Conservation (phyloP, 768 basidiomycete species). For the Mycena floridula region DNA sequence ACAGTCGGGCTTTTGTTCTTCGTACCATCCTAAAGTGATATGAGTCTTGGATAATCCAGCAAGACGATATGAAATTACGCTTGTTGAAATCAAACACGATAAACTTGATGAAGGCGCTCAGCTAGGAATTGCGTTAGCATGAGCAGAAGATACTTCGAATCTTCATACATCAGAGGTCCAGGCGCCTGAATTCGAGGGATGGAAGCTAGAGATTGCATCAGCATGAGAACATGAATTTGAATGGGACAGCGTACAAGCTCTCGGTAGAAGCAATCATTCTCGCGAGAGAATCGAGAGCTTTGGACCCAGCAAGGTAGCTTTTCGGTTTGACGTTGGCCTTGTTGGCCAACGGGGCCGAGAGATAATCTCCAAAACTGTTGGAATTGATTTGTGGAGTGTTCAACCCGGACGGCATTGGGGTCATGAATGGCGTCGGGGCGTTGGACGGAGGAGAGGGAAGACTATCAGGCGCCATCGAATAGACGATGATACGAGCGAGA, state of each 20-base stretch:
- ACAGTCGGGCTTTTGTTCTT: slow-evolving; percentile 72
- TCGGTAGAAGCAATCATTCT: slow-evolving; percentile 83
- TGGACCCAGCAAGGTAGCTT: slow-evolving; percentile 76
- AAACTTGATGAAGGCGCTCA: slow-evolving; percentile 82
- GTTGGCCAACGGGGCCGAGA: slow-evolving; percentile 52
- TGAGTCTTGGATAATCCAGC: neutral
- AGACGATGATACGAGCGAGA: slow-evolving; percentile 79
- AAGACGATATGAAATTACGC: slow-evolving; percentile 32
- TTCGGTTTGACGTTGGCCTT: slow-evolving; percentile 32
- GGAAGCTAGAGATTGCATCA: too few species aligned
- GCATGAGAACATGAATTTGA: too few species aligned
- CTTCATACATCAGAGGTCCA: slow-evolving; percentile 70
- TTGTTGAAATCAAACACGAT: slow-evolving; percentile 83
- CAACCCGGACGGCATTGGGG: slow-evolving; percentile 60
- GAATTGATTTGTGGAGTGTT: slow-evolving; percentile 49
- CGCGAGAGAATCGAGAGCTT: slow-evolving; percentile 79
- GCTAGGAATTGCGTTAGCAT: too few species aligned
- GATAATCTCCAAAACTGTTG: slow-evolving; percentile 45
- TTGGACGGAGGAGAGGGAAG: slow-evolving; percentile 50
- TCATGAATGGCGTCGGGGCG: slow-evolving; percentile 67
- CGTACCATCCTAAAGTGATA: slow-evolving; percentile 54
- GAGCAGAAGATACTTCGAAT: too few species aligned
- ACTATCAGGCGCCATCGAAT: slow-evolving; percentile 76
- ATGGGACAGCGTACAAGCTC: too few species aligned
- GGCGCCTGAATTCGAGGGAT: slow-evolving; percentile 79